Conservation (phyloP, 2,329 filamentous ascomycete species). For the Clathrospora elynae region DNA sequence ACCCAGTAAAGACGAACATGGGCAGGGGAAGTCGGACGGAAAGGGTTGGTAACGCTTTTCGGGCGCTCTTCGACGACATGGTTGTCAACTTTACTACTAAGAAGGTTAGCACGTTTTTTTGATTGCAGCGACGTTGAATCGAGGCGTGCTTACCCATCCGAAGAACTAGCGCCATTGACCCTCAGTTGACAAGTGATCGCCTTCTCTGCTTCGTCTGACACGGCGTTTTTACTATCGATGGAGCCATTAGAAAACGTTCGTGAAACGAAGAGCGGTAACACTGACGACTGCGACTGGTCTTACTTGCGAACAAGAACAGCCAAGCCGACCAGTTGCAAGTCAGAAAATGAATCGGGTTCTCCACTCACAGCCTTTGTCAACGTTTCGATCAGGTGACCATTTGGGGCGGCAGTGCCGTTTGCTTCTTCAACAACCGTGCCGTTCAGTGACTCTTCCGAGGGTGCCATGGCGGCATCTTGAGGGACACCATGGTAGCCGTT, state of each 20-base stretch:
- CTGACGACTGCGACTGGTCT: slow-evolving; percentile 39
- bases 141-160: slow-evolving; percentile 36
- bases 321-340: slow-evolving; percentile 59
- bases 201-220: slow-evolving; percentile 56
- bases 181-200: slow-evolving; percentile 45
- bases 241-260: slow-evolving; percentile 62
- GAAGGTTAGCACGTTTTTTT: slow-evolving; percentile 26
- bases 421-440: slow-evolving; percentile 26
- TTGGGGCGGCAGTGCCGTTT: slow-evolving; percentile 27
- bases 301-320: slow-evolving; percentile 58
- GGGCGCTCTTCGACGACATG: slow-evolving; percentile 24
- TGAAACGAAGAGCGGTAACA: slow-evolving; percentile 35
- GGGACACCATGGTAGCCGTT: slow-evolving; percentile 36
- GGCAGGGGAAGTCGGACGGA: slow-evolving; percentile 21
- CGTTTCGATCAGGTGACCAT: slow-evolving; percentile 36
- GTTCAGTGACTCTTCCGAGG: slow-evolving; percentile 27
- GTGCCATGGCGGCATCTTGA: slow-evolving; percentile 18
- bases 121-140: slow-evolving; percentile 2
- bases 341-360: slow-evolving; percentile 56
- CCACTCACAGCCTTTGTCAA: slow-evolving; percentile 42
- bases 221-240: slow-evolving; percentile 57
- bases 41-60: slow-evolving; percentile 27
- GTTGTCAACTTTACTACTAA: slow-evolving; percentile 28
- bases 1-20: slow-evolving; percentile 54
- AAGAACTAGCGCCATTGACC: slow-evolving; percentile 43